Evolutionary conservation across 192 early-diverging fungal genomes (phyloP).

Genomic region (Backusella mclennaniae): DNA sequence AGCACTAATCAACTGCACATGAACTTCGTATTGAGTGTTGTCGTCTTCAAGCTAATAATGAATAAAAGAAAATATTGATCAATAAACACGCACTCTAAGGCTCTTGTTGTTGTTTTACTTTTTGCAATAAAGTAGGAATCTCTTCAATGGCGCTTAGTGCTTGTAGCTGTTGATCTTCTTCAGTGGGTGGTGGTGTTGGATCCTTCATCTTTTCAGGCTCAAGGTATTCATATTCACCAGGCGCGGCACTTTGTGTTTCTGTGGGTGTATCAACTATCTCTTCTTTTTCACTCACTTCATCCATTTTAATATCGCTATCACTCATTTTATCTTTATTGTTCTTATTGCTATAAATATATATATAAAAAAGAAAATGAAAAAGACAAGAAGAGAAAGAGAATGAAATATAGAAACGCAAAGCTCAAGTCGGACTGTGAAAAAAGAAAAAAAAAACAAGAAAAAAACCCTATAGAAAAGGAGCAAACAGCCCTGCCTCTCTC

Average conservation of each 20-base stretch:
- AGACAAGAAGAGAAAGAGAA: background rate
- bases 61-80: background rate
- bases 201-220: background rate
- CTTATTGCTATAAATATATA: background rate
- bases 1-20: constrained; percentile 44
- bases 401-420: background rate
- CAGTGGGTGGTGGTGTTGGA: background rate
- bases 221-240: background rate
- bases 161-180: background rate
- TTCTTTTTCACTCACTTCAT: background rate
- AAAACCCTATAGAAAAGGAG: background rate
- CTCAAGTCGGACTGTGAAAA: background rate
- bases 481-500: background rate
- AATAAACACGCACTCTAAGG: background rate
- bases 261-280: background rate
- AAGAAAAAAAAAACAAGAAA: background rate
- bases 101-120: background rate
- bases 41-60: constrained; percentile 14
- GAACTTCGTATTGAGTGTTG: constrained; percentile 47
- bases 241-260: background rate
- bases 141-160: background rate
- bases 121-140: background rate
- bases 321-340: background rate
- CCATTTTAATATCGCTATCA: background rate
- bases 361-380: background rate